A percentile compares a stretch with the other conserved stretches of the same genome.
phyloP scores from a whole-genome alignment of 192 early-diverging fungal genomes.

The Dissophora ornata region DNA sequence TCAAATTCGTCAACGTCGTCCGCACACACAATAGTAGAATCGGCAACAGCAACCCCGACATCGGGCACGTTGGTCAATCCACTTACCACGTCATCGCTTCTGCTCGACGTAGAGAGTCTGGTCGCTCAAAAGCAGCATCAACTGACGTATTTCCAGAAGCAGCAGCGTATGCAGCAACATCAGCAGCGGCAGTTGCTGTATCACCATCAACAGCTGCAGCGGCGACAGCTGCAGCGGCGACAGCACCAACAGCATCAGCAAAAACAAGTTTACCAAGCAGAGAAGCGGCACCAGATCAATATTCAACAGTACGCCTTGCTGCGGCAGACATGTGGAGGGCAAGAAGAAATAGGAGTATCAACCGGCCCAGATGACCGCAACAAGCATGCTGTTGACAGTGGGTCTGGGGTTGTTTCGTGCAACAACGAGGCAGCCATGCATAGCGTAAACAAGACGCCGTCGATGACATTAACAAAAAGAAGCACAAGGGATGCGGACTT shows the following conservation, averaged over 20 bases:
- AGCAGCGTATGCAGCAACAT: conserved; percentile 13
- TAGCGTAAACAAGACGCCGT: too few relatives aligned
- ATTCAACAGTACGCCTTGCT: too few relatives aligned
- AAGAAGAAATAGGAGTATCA: too few relatives aligned
- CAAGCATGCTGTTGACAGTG: too few relatives aligned
- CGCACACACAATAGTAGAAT: neutral
- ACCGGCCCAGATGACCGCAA: too few relatives aligned
- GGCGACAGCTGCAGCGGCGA: neutral
- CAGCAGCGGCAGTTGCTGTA: conserved; percentile 5
- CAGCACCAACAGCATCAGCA: neutral
- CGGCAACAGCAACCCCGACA: neutral
- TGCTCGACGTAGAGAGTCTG: neutral
- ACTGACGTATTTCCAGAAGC: neutral
- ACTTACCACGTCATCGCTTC: too few relatives aligned
- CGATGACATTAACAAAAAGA: too few relatives aligned
- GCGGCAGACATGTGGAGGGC: too few relatives aligned
- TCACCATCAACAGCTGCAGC: conserved; percentile 4
- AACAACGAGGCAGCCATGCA: too few relatives aligned
- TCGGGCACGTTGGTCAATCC: too few relatives aligned
- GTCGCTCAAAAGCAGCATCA: conserved; percentile 14
- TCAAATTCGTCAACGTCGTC: too few relatives aligned
- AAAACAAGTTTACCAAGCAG: neutral
- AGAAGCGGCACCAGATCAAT: neutral
- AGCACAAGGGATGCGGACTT: conserved; percentile 9
- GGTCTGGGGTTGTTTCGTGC: too few relatives aligned